Evolutionary conservation across 2,329 filamentous ascomycete genomes (phyloP), one percentile per base, ranked within the genome.

Genomic region (Botrytis cinerea): DNA sequence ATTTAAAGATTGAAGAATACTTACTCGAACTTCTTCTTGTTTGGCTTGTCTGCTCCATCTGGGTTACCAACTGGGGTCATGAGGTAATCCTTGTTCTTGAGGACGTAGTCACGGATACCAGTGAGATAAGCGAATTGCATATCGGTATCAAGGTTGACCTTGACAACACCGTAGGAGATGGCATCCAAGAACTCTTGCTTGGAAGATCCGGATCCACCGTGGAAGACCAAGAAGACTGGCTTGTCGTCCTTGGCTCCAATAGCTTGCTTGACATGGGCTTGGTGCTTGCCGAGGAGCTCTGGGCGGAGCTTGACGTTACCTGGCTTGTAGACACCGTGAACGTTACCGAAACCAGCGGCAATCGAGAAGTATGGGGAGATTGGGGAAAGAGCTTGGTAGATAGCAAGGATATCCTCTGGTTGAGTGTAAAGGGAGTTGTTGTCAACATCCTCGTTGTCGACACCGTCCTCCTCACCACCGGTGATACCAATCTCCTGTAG

Each of bases 91-190:
- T 97, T 95, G 90, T 98, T 98, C 84, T 90, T 92, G 81, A 94
- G 84, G 83, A 98, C 88, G 88, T 94, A 99, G 87, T 99, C 95
- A 77, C 96, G 93, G 86, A 98, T 92, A 86, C 96, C 96, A 76
- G 86, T 86, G 78, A 96, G 89, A 89, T 98, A 99, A 74, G 95
- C 95, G 84, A 91, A 97, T 88, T 98, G 95, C 85, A 98, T 89
- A 83, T 99, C 96, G 69, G 96, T 99, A 86, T 99, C 96, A 81
- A 99, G 88, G 88, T 99, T 99, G 86, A 99, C 96, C 92, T 99
- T 99, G 87, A 98, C 92, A 80, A 99, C 95, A 88, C 96, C 96
- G 85, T 95, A 92, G 82, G 87, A 86, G 84, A 98, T 98, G 82
- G 95, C 95, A 80, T 94, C 90, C 77, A 87, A 88, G 89, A 93